Conservation (phyloP, 208 protist species). For the Trypanosoma melophagium region DNA sequence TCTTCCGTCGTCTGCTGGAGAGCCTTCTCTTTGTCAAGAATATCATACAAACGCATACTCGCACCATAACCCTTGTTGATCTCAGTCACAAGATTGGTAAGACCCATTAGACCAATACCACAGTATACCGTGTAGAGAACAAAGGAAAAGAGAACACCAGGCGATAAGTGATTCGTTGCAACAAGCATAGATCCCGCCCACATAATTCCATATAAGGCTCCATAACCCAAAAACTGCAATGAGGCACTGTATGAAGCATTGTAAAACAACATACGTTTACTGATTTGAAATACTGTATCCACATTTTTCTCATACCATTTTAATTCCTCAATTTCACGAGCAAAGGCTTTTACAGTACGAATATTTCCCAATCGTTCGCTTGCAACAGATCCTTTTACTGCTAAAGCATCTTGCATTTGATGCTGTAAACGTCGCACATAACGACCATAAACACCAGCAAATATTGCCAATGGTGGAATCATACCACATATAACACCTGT, state of each 20-base stretch:
- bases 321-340: slow-evolving; percentile 60
- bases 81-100: slow-evolving; percentile 80
- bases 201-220: slow-evolving; percentile 82
- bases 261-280: slow-evolving; percentile 69
- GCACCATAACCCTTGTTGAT: slow-evolving; percentile 88
- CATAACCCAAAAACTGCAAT: slow-evolving; percentile 81
- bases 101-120: slow-evolving; percentile 82
- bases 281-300: slow-evolving; percentile 63
- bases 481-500: slow-evolving; percentile 79
- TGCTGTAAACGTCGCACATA: slow-evolving; percentile 78
- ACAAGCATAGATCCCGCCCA: slow-evolving; percentile 89
- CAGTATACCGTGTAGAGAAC: slow-evolving; percentile 90
- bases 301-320: slow-evolving; percentile 76
- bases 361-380: slow-evolving; percentile 82
- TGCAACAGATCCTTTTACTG: slow-evolving; percentile 75
- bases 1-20: slow-evolving; percentile 38
- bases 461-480: slow-evolving; percentile 82
- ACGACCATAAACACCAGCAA: slow-evolving; percentile 81
- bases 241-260: slow-evolving; percentile 77
- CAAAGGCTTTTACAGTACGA: slow-evolving; percentile 82
- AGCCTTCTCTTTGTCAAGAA: slow-evolving; percentile 66
- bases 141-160: slow-evolving; percentile 88
- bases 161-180: slow-evolving; percentile 62
- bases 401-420: slow-evolving; percentile 79
- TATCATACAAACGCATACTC: slow-evolving; percentile 77